These are phyloP conservation scores for Balansia obtecta DNA, from an alignment of 2,329 filamentous ascomycete genomes.

Conservation along the genomic window DNA sequence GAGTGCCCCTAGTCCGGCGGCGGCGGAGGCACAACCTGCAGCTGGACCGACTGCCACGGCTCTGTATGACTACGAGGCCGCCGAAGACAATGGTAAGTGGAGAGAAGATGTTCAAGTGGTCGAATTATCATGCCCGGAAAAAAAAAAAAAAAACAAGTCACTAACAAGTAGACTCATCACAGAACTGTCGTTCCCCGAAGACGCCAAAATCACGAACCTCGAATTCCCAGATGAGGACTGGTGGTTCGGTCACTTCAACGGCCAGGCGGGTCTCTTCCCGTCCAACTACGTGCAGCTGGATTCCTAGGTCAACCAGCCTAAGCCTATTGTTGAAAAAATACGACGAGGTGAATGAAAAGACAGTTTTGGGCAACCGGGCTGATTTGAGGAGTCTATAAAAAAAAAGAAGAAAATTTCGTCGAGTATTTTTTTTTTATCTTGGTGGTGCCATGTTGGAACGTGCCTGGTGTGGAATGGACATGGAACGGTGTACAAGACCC, in stretches of 20 bases:
- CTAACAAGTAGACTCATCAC: background rate
- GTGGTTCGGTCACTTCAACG: conserved; percentile 86
- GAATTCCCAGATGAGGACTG: conserved; percentile 98
- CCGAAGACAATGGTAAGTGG: conserved; percentile 70
- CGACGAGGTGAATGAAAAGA: no score
- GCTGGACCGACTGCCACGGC: conserved; percentile 63
- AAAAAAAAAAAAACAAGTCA: background rate
- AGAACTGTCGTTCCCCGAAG: conserved; percentile 77
- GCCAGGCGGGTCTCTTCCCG: conserved; percentile 72
- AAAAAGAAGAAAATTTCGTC: no score
- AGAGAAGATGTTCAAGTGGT: background rate
- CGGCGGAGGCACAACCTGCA: conserved; percentile 27
- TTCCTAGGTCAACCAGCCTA: conserved; percentile 11
- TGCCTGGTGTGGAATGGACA: background rate
- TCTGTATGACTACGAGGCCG: conserved; percentile 91
- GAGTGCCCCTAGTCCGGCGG: conserved; percentile 23
- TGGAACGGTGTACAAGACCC: no score
- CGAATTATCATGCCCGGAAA: background rate
- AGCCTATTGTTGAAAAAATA: background rate
- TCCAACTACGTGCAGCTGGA: conserved; percentile 57
- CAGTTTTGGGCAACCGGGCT: background rate
- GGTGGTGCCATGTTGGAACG: no score
- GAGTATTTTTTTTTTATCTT: no score
- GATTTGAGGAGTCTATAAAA: no score
- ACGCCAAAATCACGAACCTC: conserved; percentile 67